A percentile compares a stretch with the other conserved stretches of the same genome.
phyloP scores from a whole-genome alignment of 140 eudicot genomes.

The Bidens hawaiensis region DNA sequence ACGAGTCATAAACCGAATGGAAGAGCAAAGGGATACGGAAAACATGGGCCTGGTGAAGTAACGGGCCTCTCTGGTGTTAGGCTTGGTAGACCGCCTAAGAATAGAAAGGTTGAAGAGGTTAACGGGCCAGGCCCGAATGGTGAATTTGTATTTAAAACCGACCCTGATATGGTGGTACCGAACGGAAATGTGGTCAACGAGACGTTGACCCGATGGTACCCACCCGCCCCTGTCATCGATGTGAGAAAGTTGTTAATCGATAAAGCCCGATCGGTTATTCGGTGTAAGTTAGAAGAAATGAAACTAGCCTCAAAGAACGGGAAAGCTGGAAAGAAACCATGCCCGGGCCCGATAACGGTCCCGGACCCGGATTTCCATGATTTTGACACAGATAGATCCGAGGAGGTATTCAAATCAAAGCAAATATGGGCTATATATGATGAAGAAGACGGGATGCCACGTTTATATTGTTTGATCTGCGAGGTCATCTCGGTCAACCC shows the following conservation, averaged over 20 bases:
- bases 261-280: slow-evolving; percentile 66
- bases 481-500: slow-evolving; percentile 83
- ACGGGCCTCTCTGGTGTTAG: slow-evolving; percentile 29
- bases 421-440: slow-evolving; percentile 99
- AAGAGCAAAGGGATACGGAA: slow-evolving; percentile 20
- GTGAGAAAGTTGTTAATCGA: slow-evolving; percentile 71
- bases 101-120: slow-evolving; percentile 52
- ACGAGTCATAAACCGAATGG: slow-evolving; percentile 15
- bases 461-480: slow-evolving; percentile 85
- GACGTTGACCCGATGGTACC: slow-evolving; percentile 10
- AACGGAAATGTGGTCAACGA: slow-evolving; percentile 13
- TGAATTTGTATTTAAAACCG: too few species aligned
- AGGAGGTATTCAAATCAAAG: slow-evolving; percentile 77
- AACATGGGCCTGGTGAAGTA: background rate
- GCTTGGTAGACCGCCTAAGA: slow-evolving; percentile 77
- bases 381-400: slow-evolving; percentile 83
- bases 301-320: slow-evolving; percentile 39
- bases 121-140: slow-evolving; percentile 22
- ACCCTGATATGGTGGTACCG: slow-evolving; percentile 28
- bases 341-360: slow-evolving; percentile 37
- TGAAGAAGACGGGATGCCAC: slow-evolving; percentile 99
- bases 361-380: slow-evolving; percentile 99
- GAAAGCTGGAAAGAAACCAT: background rate
- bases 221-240: slow-evolving; percentile 55
- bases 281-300: slow-evolving; percentile 60